Conservation (phyloP, 2,329 filamentous ascomycete species). For the Albophoma yamanashiensis region DNA sequence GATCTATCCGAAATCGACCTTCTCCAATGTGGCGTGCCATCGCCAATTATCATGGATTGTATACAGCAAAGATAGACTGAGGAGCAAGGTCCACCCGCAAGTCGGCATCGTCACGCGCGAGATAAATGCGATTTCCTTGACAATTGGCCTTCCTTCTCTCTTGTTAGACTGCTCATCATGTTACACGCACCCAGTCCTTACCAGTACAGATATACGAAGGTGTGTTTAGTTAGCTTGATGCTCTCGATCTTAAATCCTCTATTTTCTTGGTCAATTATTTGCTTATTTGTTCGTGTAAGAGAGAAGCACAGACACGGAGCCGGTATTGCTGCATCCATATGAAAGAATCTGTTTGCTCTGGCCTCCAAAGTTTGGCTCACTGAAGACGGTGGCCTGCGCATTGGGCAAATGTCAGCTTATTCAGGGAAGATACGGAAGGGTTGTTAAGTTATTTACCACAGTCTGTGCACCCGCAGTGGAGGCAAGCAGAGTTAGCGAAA, state of each 20-base stretch:
- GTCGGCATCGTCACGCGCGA: neutral
- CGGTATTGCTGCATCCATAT: neutral
- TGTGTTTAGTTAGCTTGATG: neutral
- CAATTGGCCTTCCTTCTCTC: neutral
- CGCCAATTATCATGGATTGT: neutral
- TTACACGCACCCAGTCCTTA: neutral
- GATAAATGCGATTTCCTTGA: neutral
- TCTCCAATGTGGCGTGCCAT: too few relatives aligned
- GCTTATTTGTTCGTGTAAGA: neutral
- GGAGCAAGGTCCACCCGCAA: neutral
- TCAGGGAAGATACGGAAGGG: neutral
- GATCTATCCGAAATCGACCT: too few relatives aligned
- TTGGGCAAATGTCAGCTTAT: neutral
- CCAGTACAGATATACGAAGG: neutral
- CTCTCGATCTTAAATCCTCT: neutral
- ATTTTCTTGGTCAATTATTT: neutral
- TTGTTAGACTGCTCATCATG: neutral
- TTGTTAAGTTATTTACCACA: neutral
- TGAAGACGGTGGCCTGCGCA: neutral
- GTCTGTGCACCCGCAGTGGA: neutral
- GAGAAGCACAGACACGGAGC: neutral
- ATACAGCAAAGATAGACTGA: neutral
- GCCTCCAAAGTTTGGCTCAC: neutral
- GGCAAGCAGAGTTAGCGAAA: neutral
- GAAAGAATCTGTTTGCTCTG: neutral